Evolutionary conservation across 768 basidiomycete species (phyloP).

Genomic region (Amanita rimosa): DNA sequence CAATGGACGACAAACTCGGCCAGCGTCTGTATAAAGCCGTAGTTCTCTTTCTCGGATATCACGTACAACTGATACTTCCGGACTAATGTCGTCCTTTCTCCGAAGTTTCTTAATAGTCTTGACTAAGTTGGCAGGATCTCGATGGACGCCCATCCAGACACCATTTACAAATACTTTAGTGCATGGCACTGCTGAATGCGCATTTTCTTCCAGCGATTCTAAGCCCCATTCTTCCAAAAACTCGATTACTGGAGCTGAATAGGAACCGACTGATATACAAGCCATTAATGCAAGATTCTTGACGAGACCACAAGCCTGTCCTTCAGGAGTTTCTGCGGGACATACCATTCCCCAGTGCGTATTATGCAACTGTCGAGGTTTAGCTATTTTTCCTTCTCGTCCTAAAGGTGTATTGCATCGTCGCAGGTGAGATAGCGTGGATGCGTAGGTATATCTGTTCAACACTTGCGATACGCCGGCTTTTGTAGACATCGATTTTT

Average conservation of each 20-base stretch:
- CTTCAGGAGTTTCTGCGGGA: slow-evolving; percentile 98
- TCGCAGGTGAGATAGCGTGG: slow-evolving; percentile 94
- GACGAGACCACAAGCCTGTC: slow-evolving; percentile 97
- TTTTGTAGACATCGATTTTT: slow-evolving; percentile 96
- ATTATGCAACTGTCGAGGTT: slow-evolving; percentile 97
- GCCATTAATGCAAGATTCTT: slow-evolving; percentile 98
- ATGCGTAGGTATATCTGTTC: slow-evolving; percentile 97
- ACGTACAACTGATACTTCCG: slow-evolving; percentile 94
- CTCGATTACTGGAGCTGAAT: slow-evolving; percentile 92
- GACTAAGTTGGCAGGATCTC: slow-evolving; percentile 86
- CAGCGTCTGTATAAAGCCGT: slow-evolving; percentile 91
- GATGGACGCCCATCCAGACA: slow-evolving; percentile 99
- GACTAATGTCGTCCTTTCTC: slow-evolving; percentile 88
- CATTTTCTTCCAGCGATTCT: slow-evolving; percentile 90
- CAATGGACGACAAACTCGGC: slow-evolving; percentile 91
- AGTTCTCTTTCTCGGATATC: slow-evolving; percentile 96
- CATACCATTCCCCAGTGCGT: slow-evolving; percentile 99
- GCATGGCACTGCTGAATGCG: slow-evolving; percentile 67
- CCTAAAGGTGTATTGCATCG: slow-evolving; percentile 98
- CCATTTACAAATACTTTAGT: slow-evolving; percentile 99
- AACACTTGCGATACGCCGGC: slow-evolving; percentile 98
- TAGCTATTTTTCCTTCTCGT: slow-evolving; percentile 97
- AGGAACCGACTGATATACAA: slow-evolving; percentile 95
- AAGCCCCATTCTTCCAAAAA: slow-evolving; percentile 99
- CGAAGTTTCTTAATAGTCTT: slow-evolving; percentile 89